phyloP scores from a whole-genome alignment of 108 stramenopile species.

The Phaeodactylum tricornutum region DNA sequence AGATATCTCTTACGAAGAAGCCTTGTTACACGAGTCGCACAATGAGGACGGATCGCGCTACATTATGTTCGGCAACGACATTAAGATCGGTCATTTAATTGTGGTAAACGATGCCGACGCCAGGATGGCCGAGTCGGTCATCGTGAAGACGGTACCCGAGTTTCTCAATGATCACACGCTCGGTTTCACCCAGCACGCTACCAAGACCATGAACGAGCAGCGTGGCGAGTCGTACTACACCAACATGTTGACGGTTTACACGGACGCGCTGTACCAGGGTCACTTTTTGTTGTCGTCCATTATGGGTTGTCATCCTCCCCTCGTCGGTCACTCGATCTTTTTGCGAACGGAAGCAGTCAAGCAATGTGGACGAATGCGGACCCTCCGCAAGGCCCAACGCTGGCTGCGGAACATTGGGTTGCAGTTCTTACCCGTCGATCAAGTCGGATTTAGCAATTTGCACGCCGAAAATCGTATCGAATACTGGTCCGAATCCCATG shows the following conservation, averaged over 20 bases:
- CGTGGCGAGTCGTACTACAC: constrained; percentile 37
- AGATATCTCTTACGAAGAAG: constrained; percentile 17
- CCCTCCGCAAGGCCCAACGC: constrained; percentile 35
- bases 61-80: constrained; percentile 34
- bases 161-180: constrained; percentile 36
- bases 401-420: constrained; percentile 42
- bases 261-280: constrained; percentile 40
- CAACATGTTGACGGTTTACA: constrained; percentile 30
- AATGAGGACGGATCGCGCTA: constrained; percentile 33
- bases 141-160: constrained; percentile 43
- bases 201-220: constrained; percentile 44
- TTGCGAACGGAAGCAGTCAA: constrained; percentile 39
- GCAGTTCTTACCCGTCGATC: constrained; percentile 38
- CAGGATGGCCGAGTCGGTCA: constrained; percentile 34
- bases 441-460: constrained; percentile 33
- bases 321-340: constrained; percentile 49
- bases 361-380: constrained; percentile 42
- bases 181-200: constrained; percentile 49
- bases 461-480: constrained; percentile 23
- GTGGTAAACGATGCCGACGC: constrained; percentile 46
- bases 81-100: constrained; percentile 29
- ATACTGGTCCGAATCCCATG: constrained; percentile 40
- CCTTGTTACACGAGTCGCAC: constrained; percentile 25
- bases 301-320: constrained; percentile 46
- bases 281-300: constrained; percentile 38